Evolutionary conservation across 148 eudicot species (phyloP), one percentile per base, ranked within the genome.

Genomic region (Suaeda aralocaspica): DNA sequence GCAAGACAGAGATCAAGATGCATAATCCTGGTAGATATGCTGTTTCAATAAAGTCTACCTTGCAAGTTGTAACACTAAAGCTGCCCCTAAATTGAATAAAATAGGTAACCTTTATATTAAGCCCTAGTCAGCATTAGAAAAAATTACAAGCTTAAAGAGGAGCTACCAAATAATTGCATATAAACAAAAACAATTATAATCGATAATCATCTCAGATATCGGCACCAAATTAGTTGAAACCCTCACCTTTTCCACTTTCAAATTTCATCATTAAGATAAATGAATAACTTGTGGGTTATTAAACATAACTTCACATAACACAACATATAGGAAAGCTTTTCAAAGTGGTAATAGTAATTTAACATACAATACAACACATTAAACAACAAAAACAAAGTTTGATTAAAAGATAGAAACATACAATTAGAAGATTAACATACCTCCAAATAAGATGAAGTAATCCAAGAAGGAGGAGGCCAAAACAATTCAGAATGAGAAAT

Each of bases 401-500:
- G 5, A 24, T 9, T 9, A 22, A 73, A 46, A 44, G 25, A 6
- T 7, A 45, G 2, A 45, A 45, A 5, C 12, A 8, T 13, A 9
- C 9, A 6, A 62, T 55, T 39, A 34, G 24, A 34, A n/a, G 2
- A 55, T 21, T 13, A 14, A 45, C 56, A 13, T 73, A 66, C 76
- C 76, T 73, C 69, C 65, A 55, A 66, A 5, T 48, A 73, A 57
- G 57, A 29, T 4, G 56, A 45, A 44, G 70, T 48, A 55, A 65
- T 60, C 76, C 76, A 66, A 56, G 71, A 59, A 19, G 76, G 76
- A 66, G 71, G 76, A 30, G 76, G 76, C 76, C 76, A 73, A 7
- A 73, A 73, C 25, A 57, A 22, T 24, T 73, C 9, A 5, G 76
- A 60, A 30, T 41, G 56, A 29, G 64, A 24, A 19, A 58, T 65